Percentiles rank a stretch among this genome's conserved stretches.
phyloP scores from a whole-genome alignment of 176 grass and related monocot species.

The Rhipidocladum racemiflorum region DNA sequence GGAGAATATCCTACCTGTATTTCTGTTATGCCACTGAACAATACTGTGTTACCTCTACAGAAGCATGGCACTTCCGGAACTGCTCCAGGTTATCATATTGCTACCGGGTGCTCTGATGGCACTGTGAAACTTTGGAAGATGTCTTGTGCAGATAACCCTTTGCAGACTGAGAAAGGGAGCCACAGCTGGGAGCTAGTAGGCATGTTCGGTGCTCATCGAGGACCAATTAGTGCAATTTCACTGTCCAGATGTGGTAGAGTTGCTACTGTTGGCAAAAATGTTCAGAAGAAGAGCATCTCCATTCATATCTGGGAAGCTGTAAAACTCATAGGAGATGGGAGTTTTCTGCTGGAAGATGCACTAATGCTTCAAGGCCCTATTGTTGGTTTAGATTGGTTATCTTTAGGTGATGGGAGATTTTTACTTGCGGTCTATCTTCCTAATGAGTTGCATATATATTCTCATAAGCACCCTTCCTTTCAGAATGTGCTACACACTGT shows the following conservation, averaged over 20 bases:
- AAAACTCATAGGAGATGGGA: slow-evolving; percentile 53
- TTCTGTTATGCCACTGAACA: slow-evolving; percentile 46
- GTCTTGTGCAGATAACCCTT: slow-evolving; percentile 32
- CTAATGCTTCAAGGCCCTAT: slow-evolving; percentile 52
- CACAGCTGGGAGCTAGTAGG: slow-evolving; percentile 71
- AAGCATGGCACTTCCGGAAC: slow-evolving; percentile 41
- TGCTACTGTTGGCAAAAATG: slow-evolving; percentile 57
- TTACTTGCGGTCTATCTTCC: slow-evolving; percentile 66
- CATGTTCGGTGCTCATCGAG: slow-evolving; percentile 60
- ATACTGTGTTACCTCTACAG: slow-evolving; percentile 48
- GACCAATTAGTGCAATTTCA: slow-evolving; percentile 50
- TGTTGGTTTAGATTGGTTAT: slow-evolving; percentile 79
- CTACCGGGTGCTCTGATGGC: slow-evolving; percentile 77
- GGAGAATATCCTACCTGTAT: slow-evolving; percentile 56
- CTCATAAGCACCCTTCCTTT: slow-evolving; percentile 46
- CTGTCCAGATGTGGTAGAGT: slow-evolving; percentile 73
- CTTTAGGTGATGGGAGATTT: slow-evolving; percentile 71
- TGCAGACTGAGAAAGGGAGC: slow-evolving; percentile 42
- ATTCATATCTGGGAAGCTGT: slow-evolving; percentile 87
- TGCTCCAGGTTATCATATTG: slow-evolving; percentile 63
- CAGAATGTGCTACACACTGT: slow-evolving; percentile 49
- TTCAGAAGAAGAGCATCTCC: slow-evolving; percentile 32
- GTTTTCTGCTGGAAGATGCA: slow-evolving; percentile 72
- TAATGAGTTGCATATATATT: slow-evolving; percentile 87
- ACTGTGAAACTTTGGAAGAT: slow-evolving; percentile 80